Conservation (phyloP, 2,329 filamentous ascomycete genomes). For the Botrytis pseudocinerea region DNA sequence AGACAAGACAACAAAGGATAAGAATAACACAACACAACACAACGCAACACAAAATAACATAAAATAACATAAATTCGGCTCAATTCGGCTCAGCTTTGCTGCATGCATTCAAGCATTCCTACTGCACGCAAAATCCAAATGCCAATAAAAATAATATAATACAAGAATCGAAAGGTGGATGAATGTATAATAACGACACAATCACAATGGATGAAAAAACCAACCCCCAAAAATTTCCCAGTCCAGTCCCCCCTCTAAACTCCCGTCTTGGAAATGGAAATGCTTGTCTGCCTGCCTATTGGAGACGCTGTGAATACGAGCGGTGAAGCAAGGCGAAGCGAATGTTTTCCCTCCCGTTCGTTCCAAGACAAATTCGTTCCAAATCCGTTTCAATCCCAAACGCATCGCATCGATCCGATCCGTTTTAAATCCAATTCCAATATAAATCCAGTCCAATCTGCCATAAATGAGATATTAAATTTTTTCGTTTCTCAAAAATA, state of each 20-base stretch:
- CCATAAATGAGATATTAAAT: background rate
- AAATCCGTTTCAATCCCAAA: too few relatives aligned
- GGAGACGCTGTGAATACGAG: too few relatives aligned
- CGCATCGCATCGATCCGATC: background rate
- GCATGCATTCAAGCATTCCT: background rate
- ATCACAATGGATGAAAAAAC: background rate
- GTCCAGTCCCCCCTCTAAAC: background rate
- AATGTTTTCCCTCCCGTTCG: too few relatives aligned
- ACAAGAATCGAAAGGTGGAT: constrained; percentile 12
- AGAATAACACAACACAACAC: background rate
- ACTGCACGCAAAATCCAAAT: too few relatives aligned
- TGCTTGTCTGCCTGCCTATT: background rate
- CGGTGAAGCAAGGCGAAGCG: too few relatives aligned
- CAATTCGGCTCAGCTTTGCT: background rate
- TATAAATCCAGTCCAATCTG: background rate
- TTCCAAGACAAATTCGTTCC: background rate
- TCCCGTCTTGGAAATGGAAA: background rate
- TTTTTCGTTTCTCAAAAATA: background rate
- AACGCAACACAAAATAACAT: background rate
- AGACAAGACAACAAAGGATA: too few relatives aligned
- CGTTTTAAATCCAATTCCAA: background rate
- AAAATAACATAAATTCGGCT: background rate
- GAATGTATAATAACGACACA: background rate
- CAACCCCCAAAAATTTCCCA: background rate
- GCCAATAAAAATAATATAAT: constrained; percentile 3